Evolutionary conservation across 2,329 filamentous ascomycete species (phyloP).

Genomic region (Fusarium hainanense): DNA sequence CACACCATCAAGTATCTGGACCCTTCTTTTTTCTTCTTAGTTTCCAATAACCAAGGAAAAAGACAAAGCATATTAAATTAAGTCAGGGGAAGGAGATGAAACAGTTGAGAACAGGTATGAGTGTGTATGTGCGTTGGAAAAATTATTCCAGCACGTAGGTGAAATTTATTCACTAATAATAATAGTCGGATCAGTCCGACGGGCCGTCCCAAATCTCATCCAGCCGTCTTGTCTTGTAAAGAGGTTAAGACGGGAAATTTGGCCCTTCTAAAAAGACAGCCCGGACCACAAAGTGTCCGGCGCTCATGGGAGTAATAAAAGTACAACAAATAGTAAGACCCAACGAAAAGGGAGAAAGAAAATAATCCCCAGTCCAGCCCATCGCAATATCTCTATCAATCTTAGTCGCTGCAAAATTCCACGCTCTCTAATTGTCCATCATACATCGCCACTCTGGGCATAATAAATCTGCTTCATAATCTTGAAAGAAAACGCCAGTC

Average conservation of each 20-base stretch:
- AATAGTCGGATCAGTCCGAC: conserved; percentile 29
- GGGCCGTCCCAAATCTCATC: conserved; percentile 23
- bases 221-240: conserved; percentile 21
- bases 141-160: conserved; percentile 10
- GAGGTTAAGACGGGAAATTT: conserved; percentile 32
- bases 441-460: conserved; percentile 34
- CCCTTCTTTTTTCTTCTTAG: conserved; percentile 24
- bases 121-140: conserved; percentile 6
- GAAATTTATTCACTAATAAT: conserved; percentile 22
- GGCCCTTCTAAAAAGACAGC: conserved; percentile 25
- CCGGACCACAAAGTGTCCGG: conserved; percentile 17
- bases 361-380: conserved; percentile 19
- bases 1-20: conserved; percentile 28
- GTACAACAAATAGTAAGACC: conserved; percentile 26
- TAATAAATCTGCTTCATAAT: conserved; percentile 23
- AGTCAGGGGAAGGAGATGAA: conserved; percentile 8
- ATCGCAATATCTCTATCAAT: conserved; percentile 22
- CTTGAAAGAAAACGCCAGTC: conserved; percentile 36
- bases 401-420: conserved; percentile 14
- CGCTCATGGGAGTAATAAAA: conserved; percentile 19
- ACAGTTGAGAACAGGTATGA: not conserved
- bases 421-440: conserved; percentile 27
- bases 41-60: conserved; percentile 25
- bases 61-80: conserved; percentile 4
- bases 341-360: not conserved